phyloP scores from a whole-genome alignment of 2,329 filamentous ascomycete genomes.

The Penicillium sp. region DNA sequence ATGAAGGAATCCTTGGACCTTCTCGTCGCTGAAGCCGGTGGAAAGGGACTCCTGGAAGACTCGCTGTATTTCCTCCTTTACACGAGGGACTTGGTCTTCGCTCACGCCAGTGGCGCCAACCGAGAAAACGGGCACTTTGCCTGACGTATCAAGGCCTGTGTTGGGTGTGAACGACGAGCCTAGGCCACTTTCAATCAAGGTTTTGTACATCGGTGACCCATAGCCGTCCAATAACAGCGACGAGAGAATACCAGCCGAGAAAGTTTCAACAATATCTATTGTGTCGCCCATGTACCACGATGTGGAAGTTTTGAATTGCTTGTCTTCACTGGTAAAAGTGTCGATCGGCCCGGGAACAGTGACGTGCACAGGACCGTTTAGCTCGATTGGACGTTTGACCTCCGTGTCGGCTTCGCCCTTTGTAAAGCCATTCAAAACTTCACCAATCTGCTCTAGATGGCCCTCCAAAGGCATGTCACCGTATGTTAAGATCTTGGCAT shows the following conservation, averaged over 20 bases:
- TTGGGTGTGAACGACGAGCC: constrained; percentile 96
- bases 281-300: constrained; percentile 91
- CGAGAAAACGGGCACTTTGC: constrained; percentile 80
- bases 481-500: constrained; percentile 94
- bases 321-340: constrained; percentile 80
- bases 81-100: constrained; percentile 74
- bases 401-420: constrained; percentile 71
- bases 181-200: constrained; percentile 84
- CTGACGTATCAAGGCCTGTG: constrained; percentile 84
- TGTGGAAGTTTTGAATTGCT: constrained; percentile 90
- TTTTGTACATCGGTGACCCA: constrained; percentile 88
- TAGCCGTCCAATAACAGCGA: constrained; percentile 91
- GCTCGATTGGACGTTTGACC: constrained; percentile 75
- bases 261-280: constrained; percentile 82
- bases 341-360: constrained; percentile 82
- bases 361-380: constrained; percentile 72
- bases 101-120: constrained; percentile 90
- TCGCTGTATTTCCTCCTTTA: constrained; percentile 74
- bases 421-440: constrained; percentile 74
- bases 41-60: constrained; percentile 72
- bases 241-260: constrained; percentile 80
- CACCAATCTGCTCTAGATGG: constrained; percentile 79
- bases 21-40: constrained; percentile 84
- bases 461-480: constrained; percentile 86
- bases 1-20: constrained; percentile 92